Conservation (phyloP, 202 grass and related monocot species). For the Setaria viridis region DNA sequence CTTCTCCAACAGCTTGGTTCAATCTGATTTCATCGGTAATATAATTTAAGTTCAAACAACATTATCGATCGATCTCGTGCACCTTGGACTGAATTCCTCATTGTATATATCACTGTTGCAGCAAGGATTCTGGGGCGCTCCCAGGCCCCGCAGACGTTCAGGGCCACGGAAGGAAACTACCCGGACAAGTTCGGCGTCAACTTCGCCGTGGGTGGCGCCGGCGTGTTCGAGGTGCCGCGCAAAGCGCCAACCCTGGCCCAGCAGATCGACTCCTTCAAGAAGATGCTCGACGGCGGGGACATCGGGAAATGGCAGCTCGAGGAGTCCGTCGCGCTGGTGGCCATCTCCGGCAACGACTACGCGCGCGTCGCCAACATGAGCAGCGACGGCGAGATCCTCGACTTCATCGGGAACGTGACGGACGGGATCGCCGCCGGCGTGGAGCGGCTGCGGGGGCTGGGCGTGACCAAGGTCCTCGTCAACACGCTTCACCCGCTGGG, state of each 20-base stretch:
- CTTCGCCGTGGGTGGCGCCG: constrained; percentile 53
- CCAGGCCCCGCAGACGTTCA: constrained; percentile 31
- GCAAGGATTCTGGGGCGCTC: constrained; percentile 33
- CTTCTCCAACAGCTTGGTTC: constrained; percentile 52
- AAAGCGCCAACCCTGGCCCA: constrained; percentile 35
- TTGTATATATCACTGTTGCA: background rate
- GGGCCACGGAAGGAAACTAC: background rate
- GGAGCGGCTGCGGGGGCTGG: constrained; percentile 28
- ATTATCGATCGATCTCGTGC: background rate
- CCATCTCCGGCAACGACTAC: constrained; percentile 77
- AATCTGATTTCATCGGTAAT: constrained; percentile 49
- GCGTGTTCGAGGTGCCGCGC: constrained; percentile 42
- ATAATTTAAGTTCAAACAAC: background rate
- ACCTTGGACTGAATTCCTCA: background rate
- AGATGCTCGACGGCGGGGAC: constrained; percentile 22
- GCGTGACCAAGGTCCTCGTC: constrained; percentile 62
- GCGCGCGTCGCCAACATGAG: background rate
- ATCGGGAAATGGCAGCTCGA: constrained; percentile 16
- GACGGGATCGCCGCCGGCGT: constrained; percentile 37
- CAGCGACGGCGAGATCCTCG: background rate
- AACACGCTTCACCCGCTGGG: constrained; percentile 67
- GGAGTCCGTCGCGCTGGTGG: constrained; percentile 47
- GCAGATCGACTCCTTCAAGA: constrained; percentile 52
- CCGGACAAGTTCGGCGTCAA: constrained; percentile 56
- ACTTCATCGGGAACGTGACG: constrained; percentile 35